A percentile compares a stretch with the other conserved stretches of the same genome.
These are phyloP conservation scores for Botryotinia globosa DNA, from an alignment of 2,329 filamentous ascomycete genomes.

Conservation along the genomic window DNA sequence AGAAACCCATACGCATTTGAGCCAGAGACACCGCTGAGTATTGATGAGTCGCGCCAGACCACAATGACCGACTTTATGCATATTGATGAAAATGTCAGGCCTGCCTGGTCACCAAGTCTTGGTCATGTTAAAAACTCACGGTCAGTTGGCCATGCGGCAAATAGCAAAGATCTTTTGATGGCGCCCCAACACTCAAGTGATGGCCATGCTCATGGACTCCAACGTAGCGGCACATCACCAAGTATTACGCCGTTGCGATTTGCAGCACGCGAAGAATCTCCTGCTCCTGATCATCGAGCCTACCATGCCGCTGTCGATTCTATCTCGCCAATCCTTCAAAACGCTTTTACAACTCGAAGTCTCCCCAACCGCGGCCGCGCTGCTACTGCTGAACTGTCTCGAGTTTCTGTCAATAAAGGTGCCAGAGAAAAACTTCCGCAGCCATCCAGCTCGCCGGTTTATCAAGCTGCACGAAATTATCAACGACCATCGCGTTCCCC, in stretches of 20 bases:
- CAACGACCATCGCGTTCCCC: slow-evolving; percentile 9
- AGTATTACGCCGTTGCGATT: slow-evolving; percentile 16
- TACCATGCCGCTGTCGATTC: slow-evolving; percentile 6
- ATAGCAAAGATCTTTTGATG: slow-evolving; percentile 8
- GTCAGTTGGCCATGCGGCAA: slow-evolving; percentile 26
- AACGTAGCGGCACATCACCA: slow-evolving; percentile 29
- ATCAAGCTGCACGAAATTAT: background rate
- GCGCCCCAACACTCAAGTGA: slow-evolving; percentile 4
- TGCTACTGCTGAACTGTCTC: slow-evolving; percentile 1
- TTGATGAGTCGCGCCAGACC: slow-evolving; percentile 26
- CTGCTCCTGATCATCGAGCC: background rate
- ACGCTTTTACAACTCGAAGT: background rate
- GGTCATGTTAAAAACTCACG: slow-evolving; percentile 31
- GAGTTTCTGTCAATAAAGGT: background rate
- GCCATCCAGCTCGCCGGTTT: background rate
- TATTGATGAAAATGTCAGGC: slow-evolving; percentile 17
- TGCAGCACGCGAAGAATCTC: background rate
- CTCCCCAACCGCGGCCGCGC: background rate
- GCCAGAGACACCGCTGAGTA: slow-evolving; percentile 28
- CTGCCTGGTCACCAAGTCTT: slow-evolving; percentile 22
- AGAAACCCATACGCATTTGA: slow-evolving; percentile 32
- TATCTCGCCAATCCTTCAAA: slow-evolving; percentile 6
- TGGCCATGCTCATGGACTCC: slow-evolving; percentile 20
- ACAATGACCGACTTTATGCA: slow-evolving; percentile 32
- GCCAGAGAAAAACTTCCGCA: background rate